Evolutionary conservation across 768 basidiomycete species (phyloP), one percentile per base, ranked within the genome.

Genomic region (Trametes cingulata): DNA sequence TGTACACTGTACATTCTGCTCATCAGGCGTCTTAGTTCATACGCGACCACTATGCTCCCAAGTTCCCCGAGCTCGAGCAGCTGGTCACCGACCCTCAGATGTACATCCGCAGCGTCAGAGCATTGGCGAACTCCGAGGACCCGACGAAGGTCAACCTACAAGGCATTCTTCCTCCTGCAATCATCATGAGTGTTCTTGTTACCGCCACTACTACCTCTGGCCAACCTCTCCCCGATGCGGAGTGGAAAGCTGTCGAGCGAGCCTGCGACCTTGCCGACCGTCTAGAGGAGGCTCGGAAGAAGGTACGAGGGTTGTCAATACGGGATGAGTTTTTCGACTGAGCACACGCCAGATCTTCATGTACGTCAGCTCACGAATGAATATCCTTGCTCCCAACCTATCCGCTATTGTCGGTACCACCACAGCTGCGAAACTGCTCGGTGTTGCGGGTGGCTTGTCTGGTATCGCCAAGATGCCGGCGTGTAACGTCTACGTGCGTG

Each of bases 351-450:
- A 95, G 91, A 99, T 98, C 68, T 96, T 98, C 77, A 88, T 91
- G 81, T 99, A 98, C 83, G 97, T 99, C 74, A 96, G 95, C 81
- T 96, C 93, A 68, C 85, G 97, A 78, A 98, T 99, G 93, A 93
- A 93, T 78, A 85, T 94, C 58, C 89, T 99, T 71, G 96, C 97
- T 67, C 97, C 97, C 70, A 99, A 99, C 75, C 85, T 99, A 72
- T 96, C 95, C 69, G 90, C 92, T 75, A 97, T 99, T 76, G 93
- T 98, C 78, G 96, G 97, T 75, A 97, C 97, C 59, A 94, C 91
- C 68, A 96, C 95, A 81, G 97, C 97, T 55, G 97, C 97, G 47
- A 99, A 99, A 80, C 77, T 99, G 53, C 86, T 99, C 40, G 97
- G 97, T 72, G 93, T 98, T 52, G 95, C 97, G 40, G 97, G 97